phyloP scores from a whole-genome alignment of 73 alveolate genomes.

The Paraurostyla sp. region DNA sequence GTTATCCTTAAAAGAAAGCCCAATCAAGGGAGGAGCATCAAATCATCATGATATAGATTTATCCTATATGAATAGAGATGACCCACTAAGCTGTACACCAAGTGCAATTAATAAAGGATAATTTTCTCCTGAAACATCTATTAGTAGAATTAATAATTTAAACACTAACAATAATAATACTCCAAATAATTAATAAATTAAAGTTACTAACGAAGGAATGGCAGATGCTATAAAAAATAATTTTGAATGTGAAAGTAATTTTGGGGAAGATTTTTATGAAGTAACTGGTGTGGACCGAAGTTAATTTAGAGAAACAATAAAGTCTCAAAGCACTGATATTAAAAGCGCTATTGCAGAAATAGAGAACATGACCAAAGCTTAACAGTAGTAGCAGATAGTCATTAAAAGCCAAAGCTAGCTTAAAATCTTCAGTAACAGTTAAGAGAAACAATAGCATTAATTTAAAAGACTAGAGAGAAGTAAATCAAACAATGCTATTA shows the following conservation, averaged over 20 bases:
- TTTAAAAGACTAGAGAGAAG: no score
- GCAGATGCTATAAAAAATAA: not conserved
- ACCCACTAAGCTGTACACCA: slow-evolving; percentile 5
- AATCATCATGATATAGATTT: not conserved
- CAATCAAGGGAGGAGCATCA: slow-evolving; percentile 4
- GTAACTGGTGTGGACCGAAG: no score
- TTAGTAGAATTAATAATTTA: not conserved
- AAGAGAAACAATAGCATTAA: not conserved
- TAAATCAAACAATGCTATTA: no score
- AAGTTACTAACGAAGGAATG: no score
- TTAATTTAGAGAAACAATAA: slow-evolving; percentile 21
- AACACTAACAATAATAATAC: not conserved
- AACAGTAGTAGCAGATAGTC: not conserved
- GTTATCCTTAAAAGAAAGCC: slow-evolving; percentile 5
- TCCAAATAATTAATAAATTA: not conserved
- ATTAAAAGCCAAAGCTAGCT: not conserved
- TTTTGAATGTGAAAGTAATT: not conserved
- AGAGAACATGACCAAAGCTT: not conserved
- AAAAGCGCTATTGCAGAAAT: slow-evolving; percentile 31
- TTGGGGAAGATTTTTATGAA: slow-evolving; percentile 11
- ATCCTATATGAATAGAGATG: not conserved
- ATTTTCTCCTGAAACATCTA: slow-evolving; percentile 13
- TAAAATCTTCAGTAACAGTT: not conserved
- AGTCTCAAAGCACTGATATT: slow-evolving; percentile 33
- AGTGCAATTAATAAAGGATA: not conserved